Evolutionary conservation across 2,329 filamentous ascomycete species (phyloP), one percentile per base, ranked within the genome.

Genomic region (Cordyceps cateniannulata): DNA sequence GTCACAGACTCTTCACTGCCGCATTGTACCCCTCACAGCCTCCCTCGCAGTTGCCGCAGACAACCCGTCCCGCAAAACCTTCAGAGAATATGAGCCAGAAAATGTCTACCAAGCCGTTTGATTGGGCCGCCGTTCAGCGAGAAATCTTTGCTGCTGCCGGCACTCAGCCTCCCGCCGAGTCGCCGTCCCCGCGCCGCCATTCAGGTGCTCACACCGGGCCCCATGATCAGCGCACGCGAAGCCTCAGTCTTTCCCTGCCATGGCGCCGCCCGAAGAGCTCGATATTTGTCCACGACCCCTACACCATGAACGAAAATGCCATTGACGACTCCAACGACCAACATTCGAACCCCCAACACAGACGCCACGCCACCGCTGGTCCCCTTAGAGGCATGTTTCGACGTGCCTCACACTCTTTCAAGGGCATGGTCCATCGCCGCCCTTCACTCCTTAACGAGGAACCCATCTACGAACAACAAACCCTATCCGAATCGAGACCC

Each of bases 381-480:
- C 72, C 73, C 51, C 69, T 85, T 61, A 82, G 79, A 68, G 77
- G 79, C 52, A 81, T 79, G 63, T 74, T 85, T 54, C 79, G 82
- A 25, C 75, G 83, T 10, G 83, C 83, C 0, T 85, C 83, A 3
- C 66, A 83, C 57, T 82, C 81, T 9, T 67, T 85, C 55, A 79
- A 80, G 66, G 79, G 78, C 35, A 78, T 85, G 35, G 79, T 82
- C 8, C 75, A 79, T 56, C 74, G 80, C 44, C 76, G 80, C 51
- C 73, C 77, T 6, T 81, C 79, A 1, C 67, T 75, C 25, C 71
- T 73, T 1, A 69, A 70, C 6, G 65, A 72, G 58, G 66, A 73
- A n/a, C 63, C 67, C 38, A 62, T 66, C 22, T 49, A 67, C n/a
- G 68, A 73, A 27, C 67, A 71, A 32, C 67, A 71, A 14, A 60